Percentiles rank a stretch among this genome's conserved stretches.
phyloP scores from a whole-genome alignment of 371 early-diverging fungal genomes.

The Actinomucor elegans region DNA sequence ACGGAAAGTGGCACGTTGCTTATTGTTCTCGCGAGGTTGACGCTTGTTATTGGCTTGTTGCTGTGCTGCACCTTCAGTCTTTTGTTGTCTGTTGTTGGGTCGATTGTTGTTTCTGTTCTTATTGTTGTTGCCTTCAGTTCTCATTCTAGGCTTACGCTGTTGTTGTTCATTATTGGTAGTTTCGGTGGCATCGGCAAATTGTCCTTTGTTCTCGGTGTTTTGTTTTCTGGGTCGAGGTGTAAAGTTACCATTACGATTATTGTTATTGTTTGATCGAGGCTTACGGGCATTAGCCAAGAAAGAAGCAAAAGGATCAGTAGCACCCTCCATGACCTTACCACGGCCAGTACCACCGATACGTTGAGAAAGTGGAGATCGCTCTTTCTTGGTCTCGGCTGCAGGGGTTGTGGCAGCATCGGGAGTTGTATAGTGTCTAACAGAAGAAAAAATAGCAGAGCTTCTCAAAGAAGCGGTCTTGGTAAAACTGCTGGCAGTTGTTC shows the following conservation, averaged over 20 bases:
- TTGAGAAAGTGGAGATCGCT: conserved; percentile 17
- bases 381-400: not conserved
- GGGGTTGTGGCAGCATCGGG: not conserved
- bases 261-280: conserved; percentile 9
- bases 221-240: conserved; percentile 11
- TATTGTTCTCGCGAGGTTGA: conserved; percentile 6
- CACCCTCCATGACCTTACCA: conserved; percentile 26
- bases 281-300: conserved; percentile 30
- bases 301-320: conserved; percentile 35
- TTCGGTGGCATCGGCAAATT: conserved; percentile 30
- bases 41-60: conserved; percentile 13
- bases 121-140: not conserved
- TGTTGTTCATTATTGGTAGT: not conserved
- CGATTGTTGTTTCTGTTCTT: not conserved
- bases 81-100: not conserved
- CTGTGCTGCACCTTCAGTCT: not conserved
- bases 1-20: not conserved
- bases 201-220: conserved; percentile 4
- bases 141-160: conserved; percentile 7
- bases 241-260: conserved; percentile 16
- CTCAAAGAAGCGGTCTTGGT: not conserved
- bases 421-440: not conserved
- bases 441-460: conserved; percentile 5
- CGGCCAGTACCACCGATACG: conserved; percentile 46
- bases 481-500: conserved; percentile 8